phyloP scores from a whole-genome alignment of 2,329 filamentous ascomycete species.

The Apiospora pterosperma region DNA sequence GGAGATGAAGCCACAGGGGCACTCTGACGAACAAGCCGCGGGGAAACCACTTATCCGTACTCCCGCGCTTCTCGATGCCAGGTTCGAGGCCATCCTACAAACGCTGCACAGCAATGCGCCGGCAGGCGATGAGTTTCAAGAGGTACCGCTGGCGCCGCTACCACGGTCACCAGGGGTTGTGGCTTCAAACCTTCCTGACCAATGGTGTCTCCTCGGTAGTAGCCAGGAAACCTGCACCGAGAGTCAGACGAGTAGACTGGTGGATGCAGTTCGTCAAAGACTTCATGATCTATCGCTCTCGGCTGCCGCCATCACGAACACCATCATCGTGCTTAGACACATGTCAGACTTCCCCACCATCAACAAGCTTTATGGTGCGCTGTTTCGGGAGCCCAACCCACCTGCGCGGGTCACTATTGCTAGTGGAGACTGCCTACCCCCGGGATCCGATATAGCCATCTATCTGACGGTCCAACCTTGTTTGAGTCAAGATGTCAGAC shows the following conservation, averaged over 20 bases:
- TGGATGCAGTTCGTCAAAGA: constrained; percentile 39
- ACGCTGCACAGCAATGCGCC: constrained; percentile 17
- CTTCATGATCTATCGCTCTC: constrained; percentile 34
- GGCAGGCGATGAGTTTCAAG: neutral
- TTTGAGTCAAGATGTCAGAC: constrained; percentile 35
- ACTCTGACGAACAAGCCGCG: constrained; percentile 9
- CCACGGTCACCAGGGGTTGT: neutral
- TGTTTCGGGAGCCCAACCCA: constrained; percentile 77
- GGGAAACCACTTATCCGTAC: constrained; percentile 39
- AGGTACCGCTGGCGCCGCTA: constrained; percentile 3
- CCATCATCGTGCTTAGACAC: constrained; percentile 66
- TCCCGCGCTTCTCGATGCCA: constrained; percentile 65
- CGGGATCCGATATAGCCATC: constrained; percentile 57
- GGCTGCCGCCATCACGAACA: constrained; percentile 46
- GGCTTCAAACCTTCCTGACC: constrained; percentile 16
- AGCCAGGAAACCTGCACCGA: constrained; percentile 30
- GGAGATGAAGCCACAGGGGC: constrained; percentile 33
- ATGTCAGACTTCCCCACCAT: constrained; percentile 77
- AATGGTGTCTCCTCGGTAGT: constrained; percentile 38
- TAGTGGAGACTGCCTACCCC: constrained; percentile 64
- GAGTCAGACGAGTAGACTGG: constrained; percentile 45
- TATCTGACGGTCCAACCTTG: constrained; percentile 40
- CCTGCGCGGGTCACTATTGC: constrained; percentile 82
- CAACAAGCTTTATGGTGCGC: constrained; percentile 71
- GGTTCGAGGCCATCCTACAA: constrained; percentile 46